These are phyloP conservation scores for Fusarium pseudograminearum DNA, from an alignment of 2,329 filamentous ascomycete species.

Conservation along the genomic window DNA sequence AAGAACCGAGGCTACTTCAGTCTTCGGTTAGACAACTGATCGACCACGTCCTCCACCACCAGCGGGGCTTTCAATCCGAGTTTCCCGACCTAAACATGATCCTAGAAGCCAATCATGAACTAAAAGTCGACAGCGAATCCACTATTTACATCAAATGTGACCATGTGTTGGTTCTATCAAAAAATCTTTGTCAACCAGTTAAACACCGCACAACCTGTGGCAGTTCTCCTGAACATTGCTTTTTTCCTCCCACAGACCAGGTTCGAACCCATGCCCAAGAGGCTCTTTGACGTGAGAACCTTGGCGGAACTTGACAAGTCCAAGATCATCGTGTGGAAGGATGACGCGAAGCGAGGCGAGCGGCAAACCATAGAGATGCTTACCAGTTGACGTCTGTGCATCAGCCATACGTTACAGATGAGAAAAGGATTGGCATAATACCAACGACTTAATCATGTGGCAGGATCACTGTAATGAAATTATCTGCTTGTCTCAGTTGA, in stretches of 20 bases:
- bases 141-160: background rate
- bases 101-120: constrained; percentile 16
- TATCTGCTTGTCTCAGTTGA: constrained; percentile 18
- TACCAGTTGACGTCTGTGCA: constrained; percentile 16
- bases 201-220: background rate
- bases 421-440: constrained; percentile 8
- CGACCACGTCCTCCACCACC: background rate
- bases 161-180: background rate
- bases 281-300: background rate
- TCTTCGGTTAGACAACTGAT: background rate
- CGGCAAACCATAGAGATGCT: background rate
- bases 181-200: background rate
- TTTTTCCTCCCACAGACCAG: background rate
- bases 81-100: background rate
- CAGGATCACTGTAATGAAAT: constrained; percentile 2
- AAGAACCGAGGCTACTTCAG: constrained; percentile 1
- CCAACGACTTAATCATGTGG: background rate
- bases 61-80: background rate
- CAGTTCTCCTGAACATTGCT: constrained; percentile 11
- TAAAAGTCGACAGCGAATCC: background rate
- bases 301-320: background rate
- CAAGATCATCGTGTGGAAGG: constrained; percentile 3
- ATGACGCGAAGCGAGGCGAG: constrained; percentile 1
- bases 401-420: background rate
- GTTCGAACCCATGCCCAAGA: background rate